These are phyloP conservation scores for Oryza officinalis DNA, from an alignment of 176 grass and related monocot species.

Conservation along the genomic window DNA sequence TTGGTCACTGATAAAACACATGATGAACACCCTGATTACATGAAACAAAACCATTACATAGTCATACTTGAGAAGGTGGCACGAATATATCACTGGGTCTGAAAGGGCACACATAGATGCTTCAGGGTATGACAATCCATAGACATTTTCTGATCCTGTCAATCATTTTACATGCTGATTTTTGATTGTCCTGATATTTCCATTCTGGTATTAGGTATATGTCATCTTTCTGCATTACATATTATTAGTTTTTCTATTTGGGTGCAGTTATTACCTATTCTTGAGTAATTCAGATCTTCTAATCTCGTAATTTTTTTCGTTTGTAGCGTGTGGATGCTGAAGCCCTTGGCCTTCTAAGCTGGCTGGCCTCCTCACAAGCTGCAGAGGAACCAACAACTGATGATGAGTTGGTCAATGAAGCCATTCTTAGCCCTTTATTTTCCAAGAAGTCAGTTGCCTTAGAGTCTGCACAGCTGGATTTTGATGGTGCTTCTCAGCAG, in stretches of 20 bases:
- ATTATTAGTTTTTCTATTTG: background rate
- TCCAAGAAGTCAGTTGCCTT: conserved; percentile 67
- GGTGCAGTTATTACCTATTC: conserved; percentile 22
- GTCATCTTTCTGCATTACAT: background rate
- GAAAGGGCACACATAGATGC: conserved; percentile 13
- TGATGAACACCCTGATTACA: background rate
- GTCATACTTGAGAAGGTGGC: background rate
- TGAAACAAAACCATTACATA: conserved; percentile 16
- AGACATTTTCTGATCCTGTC: conserved; percentile 7
- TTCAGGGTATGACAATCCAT: background rate
- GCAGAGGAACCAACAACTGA: conserved; percentile 72
- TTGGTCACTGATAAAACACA: conserved; percentile 1
- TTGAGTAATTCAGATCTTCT: conserved; percentile 8
- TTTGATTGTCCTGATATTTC: conserved; percentile 1
- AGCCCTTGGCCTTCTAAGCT: conserved; percentile 83
- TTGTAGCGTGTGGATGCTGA: conserved; percentile 70
- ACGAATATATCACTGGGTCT: conserved; percentile 17
- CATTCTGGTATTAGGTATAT: background rate
- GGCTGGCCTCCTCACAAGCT: conserved; percentile 87
- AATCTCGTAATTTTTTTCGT: conserved; percentile 28
- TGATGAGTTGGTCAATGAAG: conserved; percentile 79
- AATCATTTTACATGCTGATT: background rate
- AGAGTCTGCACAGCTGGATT: conserved; percentile 84
- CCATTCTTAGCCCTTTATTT: conserved; percentile 80
- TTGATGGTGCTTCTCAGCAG: conserved; percentile 78